Evolutionary conservation across 495 filamentous ascomycete species (phyloP), one percentile per base, ranked within the genome.

Genomic region (Thermothielavioides terrestris): DNA sequence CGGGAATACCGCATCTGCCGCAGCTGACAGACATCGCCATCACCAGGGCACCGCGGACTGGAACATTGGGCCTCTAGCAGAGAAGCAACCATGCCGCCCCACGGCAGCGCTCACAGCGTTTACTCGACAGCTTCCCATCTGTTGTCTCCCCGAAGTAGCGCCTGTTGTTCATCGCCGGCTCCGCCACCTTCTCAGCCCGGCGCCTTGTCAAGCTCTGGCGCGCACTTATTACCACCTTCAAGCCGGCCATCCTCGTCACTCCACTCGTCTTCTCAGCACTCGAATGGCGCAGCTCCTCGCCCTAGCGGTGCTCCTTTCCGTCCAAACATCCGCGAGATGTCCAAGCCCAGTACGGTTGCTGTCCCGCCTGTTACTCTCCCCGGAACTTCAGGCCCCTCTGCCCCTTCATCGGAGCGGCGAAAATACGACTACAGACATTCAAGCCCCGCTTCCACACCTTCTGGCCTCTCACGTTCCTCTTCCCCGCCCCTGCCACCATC

Each of bases 111-210:
- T 14, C 53, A 42, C 17, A 63, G 58, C 14, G 52, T 51, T 17
- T 58, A 58, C 43, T 63, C 60, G 15, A 56, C 45, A 8, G 37
- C 28, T 1, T 63, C 58, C 3, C 58, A 55, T 47, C 36, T 63
- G 14, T 41, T 54, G 2, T 63, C 60, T 1, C 60, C 55, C 11
- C 46, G 49, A 25, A 60, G 49, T 41, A 23, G 34, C 1, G 46
- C 23, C 21, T 27, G 38, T 7, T 41, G 37, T 11, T 36, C 34
- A 15, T 52, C 49, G 0, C 20, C 32, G 8, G 38, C 26, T 32
- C 41, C 11, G 23, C 23, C 40, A 4, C 34, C 4, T 25, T 45
- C 46, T 4, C 32, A 43, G 7, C 17, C 47, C 7, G 20, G 32
- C 8, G 31, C 42, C 10, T 52, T 27, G 11, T 40, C 42, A 2